These are phyloP conservation scores for Metschnikowia lachancei DNA, from an alignment of 805 yeast species.

Conservation along the genomic window DNA sequence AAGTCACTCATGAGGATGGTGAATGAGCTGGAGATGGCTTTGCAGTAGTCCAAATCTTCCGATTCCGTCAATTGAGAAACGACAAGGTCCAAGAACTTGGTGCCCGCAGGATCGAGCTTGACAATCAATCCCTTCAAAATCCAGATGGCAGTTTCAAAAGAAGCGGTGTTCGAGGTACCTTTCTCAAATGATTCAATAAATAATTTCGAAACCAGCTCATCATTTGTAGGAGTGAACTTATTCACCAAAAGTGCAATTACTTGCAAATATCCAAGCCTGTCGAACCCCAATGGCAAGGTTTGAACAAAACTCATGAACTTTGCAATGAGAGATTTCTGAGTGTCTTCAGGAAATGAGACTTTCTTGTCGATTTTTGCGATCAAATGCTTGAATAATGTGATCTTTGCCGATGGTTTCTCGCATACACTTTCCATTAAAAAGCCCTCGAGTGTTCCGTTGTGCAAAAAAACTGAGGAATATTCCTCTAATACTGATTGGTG, in stretches of 20 bases:
- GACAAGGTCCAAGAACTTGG: slow-evolving; percentile 22
- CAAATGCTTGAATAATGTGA: slow-evolving; percentile 41
- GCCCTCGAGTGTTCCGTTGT: slow-evolving; percentile 16
- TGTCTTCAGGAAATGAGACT: slow-evolving; percentile 13
- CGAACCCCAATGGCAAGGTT: slow-evolving; percentile 2
- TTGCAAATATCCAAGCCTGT: slow-evolving; percentile 48
- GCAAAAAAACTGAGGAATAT: slow-evolving; percentile 36
- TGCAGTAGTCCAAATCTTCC: slow-evolving; percentile 25
- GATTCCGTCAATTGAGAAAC: slow-evolving; percentile 28
- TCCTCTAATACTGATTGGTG: slow-evolving; percentile 49
- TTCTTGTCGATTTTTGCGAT: slow-evolving; percentile 52
- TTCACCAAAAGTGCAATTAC: slow-evolving; percentile 54
- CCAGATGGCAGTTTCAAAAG: slow-evolving; percentile 65
- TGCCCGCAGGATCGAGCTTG: slow-evolving; percentile 46
- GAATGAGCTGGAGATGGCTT: slow-evolving; percentile 48
- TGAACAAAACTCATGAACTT: slow-evolving; percentile 38
- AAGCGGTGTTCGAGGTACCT: slow-evolving; percentile 7
- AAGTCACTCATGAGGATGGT: slow-evolving; percentile 69
- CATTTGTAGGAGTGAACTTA: slow-evolving; percentile 26
- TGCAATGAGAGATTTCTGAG: slow-evolving; percentile 10
- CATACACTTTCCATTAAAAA: slow-evolving; percentile 21
- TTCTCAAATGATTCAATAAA: slow-evolving; percentile 4
- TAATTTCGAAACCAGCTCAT: slow-evolving; percentile 8
- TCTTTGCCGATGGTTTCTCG: slow-evolving; percentile 28
- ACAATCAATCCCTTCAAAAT: slow-evolving; percentile 65